A percentile compares a stretch with the other conserved stretches of the same genome.
phyloP scores from a whole-genome alignment of 2,329 filamentous ascomycete genomes.

The Cytospora leucostoma region DNA sequence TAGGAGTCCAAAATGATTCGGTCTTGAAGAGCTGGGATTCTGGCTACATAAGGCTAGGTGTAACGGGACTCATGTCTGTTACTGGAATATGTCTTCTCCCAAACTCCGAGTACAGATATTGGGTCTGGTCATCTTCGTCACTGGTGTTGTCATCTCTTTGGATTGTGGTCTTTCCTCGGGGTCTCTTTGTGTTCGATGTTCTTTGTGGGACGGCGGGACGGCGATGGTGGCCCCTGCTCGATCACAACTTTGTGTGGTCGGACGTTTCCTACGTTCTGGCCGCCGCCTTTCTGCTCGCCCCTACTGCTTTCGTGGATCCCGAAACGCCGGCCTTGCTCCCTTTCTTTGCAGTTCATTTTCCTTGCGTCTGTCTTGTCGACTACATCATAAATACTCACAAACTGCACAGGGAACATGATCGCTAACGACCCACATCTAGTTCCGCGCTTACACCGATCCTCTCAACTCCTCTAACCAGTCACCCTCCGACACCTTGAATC shows the following conservation, averaged over 20 bases:
- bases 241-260: background rate
- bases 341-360: background rate
- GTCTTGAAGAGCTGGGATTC: constrained; percentile 19
- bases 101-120: constrained; percentile 1
- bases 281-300: background rate
- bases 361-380: constrained; percentile 9
- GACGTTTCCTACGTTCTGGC: constrained; percentile 9
- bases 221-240: constrained; percentile 20
- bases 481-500: constrained; percentile 43
- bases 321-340: background rate
- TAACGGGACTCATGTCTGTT: constrained; percentile 9
- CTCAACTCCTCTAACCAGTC: constrained; percentile 48
- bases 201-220: constrained; percentile 12
- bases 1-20: constrained; percentile 24
- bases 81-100: background rate
- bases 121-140: background rate
- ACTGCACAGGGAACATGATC: background rate
- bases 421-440: constrained; percentile 43
- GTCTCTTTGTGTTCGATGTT: constrained; percentile 7
- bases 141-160: background rate
- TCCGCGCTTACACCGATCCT: constrained; percentile 60
- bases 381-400: background rate
- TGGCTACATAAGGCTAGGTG: constrained; percentile 8
- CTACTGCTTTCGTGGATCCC: background rate
- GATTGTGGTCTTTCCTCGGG: background rate